Conservation (phyloP, 768 basidiomycete species). For the Hygrophorus russula region DNA sequence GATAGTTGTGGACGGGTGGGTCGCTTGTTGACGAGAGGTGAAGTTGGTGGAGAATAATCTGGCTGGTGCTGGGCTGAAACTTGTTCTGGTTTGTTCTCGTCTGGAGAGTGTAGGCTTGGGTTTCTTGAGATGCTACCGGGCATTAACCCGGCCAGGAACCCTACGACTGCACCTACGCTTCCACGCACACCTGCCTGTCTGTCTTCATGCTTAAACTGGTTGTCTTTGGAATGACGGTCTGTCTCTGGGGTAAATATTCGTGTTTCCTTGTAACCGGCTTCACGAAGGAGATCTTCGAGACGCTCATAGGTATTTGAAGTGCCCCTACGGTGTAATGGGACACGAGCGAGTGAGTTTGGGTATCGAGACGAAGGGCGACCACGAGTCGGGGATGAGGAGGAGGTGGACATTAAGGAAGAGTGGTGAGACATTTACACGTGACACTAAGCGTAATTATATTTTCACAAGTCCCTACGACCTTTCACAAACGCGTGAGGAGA, state of each 20-base stretch:
- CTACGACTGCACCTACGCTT: slow-evolving; percentile 53
- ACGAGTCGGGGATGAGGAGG: slow-evolving; percentile 23
- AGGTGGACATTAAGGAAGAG: slow-evolving; percentile 29
- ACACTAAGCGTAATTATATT: no score
- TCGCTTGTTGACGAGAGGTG: slow-evolving; percentile 19
- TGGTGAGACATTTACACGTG: slow-evolving; percentile 27
- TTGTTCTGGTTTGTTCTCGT: neutral
- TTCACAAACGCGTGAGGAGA: neutral
- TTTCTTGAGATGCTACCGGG: slow-evolving; percentile 18
- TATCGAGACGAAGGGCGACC: slow-evolving; percentile 36
- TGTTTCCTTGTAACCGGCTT: slow-evolving; percentile 90
- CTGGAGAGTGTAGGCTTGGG: neutral
- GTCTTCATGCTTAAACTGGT: slow-evolving; percentile 14
- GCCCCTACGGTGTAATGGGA: slow-evolving; percentile 68
- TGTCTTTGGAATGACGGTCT: slow-evolving; percentile 30
- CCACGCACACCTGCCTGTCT: slow-evolving; percentile 29
- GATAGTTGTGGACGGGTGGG: no score
- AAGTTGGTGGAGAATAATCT: slow-evolving; percentile 20
- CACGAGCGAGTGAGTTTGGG: slow-evolving; percentile 48
- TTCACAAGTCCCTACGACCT: neutral
- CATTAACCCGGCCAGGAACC: slow-evolving; percentile 55
- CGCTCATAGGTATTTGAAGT: slow-evolving; percentile 75
- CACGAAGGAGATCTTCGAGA: slow-evolving; percentile 74
- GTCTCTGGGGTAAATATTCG: slow-evolving; percentile 80
- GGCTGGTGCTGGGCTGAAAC: neutral